These are phyloP conservation scores for Saccharomycopsis selenospora DNA, from an alignment of 805 yeast species.

Conservation along the genomic window DNA sequence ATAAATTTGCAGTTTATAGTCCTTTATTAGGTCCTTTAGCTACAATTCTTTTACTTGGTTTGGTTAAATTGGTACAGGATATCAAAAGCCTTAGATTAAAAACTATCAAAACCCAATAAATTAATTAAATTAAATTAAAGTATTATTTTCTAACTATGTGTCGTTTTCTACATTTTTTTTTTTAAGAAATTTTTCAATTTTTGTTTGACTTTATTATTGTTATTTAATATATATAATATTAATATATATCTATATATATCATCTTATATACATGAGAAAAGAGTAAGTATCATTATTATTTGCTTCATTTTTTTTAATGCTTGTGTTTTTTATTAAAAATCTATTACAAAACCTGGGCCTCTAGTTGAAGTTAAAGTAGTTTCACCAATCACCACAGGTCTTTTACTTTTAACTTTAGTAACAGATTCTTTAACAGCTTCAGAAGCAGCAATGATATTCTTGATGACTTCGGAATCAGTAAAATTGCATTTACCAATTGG, in stretches of 20 bases:
- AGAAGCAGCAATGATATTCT: conserved; percentile 62
- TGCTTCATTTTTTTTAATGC: no score
- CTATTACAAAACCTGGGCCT: conserved; percentile 75
- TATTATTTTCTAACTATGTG: no score
- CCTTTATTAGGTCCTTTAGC: conserved; percentile 84
- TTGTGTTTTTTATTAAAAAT: conserved; percentile 32
- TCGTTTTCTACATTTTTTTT: no score
- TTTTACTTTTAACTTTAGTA: conserved; percentile 52
- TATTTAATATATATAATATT: no score
- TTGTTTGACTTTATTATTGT: no score
- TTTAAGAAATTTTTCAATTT: no score
- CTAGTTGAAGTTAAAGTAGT: conserved; percentile 61
- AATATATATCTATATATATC: no score
- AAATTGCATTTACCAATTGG: conserved; percentile 75
- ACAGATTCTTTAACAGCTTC: conserved; percentile 50
- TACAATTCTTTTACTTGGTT: conserved; percentile 52
- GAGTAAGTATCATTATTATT: no score
- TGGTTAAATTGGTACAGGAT: conserved; percentile 40
- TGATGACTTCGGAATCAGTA: conserved; percentile 65
- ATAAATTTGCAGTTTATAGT: conserved; percentile 85
- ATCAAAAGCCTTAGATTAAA: conserved; percentile 10
- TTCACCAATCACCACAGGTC: conserved; percentile 63
- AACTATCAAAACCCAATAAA: no score
- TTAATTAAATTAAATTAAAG: no score
- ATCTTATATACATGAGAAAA: no score